Evolutionary conservation across 2,329 filamentous ascomycete genomes (phyloP), one percentile per base, ranked within the genome.

Genomic region (Hypoxylon sp.): DNA sequence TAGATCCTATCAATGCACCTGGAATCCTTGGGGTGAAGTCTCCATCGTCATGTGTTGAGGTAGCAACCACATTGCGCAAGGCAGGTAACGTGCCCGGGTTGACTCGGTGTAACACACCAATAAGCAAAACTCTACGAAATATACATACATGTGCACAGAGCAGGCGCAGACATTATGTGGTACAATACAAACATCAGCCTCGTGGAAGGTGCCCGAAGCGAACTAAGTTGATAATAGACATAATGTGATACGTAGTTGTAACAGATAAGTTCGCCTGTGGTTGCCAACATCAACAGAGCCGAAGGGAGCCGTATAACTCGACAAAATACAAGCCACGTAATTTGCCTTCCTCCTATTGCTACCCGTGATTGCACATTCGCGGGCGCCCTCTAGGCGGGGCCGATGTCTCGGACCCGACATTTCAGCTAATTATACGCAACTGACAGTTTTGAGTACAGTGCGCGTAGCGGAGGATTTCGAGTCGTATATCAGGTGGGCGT

Each of bases 41-140:
- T 21, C 27, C 21, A 31, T 52, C 17, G 37, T 48, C 51, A 66
- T 66, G 37, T 57, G 57, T 44, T 11, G 5, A 35, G 15, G 17
- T 37, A 24, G 60, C 7, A 50, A 27, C 24, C 35, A 57, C 46
- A 27, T 32, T 8, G 24, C 19, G 4, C 5, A n/a, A 21, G 29
- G n/a, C 2, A 31, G 51, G 19, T 35, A 39, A 47, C 39, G 7
- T 13, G 31, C 17, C 17, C 21, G 47, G 29, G 61, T 44, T 51
- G n/a, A 42, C 29, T 24, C 7, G n/a, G 61, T 64, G 61, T 58
- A 64, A 66, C 63, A 51, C 57, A 56, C 57, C 63, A 47, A 53
- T 15, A 47, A 39, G 17, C 24, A 42, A 24, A 27, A 54, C 39
- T 44, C 19, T 44, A 11, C 39, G 19, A 24, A 37, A 54, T 27